Evolutionary conservation across 305 asterid genomes (phyloP), one percentile per base, ranked within the genome.

Genomic region (Coffea humblotiana): DNA sequence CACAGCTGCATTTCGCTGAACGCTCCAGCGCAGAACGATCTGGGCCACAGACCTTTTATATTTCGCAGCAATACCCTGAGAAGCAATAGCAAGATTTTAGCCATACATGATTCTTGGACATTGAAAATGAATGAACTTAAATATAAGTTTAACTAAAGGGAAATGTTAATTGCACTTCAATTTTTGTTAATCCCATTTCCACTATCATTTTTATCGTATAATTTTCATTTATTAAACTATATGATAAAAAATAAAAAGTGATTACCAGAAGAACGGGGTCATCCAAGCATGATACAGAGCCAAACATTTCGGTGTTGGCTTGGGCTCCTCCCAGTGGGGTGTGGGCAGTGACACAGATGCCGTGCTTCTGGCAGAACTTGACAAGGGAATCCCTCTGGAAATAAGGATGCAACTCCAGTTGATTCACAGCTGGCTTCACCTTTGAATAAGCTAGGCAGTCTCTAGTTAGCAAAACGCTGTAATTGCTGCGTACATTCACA

Each of bases 311-410:
- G 2, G 89, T 84, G 83, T 92, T 92, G 25, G 97, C 92, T 23
- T 64, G 83, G 71, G 97, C 86, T 66, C 97, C 97, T 29, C 97
- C 94, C 49, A 92, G 97, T 71, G 97, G 93, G 0, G 94, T 92
- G 83, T 92, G 97, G 65, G 97, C 97, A 16, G 97, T 92, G 52
- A 89, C 90, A 78, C 86, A 86, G 73, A 92, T 81, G 23, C 86
- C 90, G 40, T 92, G 97, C 85, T 92, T 92, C 80, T 90, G 94
- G 77, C 93, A 90, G 85, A 90, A 88, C 75, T 87, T 90, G 52
- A 90, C 90, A 51, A 88, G 93, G 58, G 92, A 88, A 52, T 85
- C 88, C 32, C 93, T 87, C 77, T 88, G 93, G 86, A 90, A 90
- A 63, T 90, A 90, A 74, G 93, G 92, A 77, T 90, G 92, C 66